Conservation (phyloP, 208 protist genomes). For the Naegleria gruberi region DNA sequence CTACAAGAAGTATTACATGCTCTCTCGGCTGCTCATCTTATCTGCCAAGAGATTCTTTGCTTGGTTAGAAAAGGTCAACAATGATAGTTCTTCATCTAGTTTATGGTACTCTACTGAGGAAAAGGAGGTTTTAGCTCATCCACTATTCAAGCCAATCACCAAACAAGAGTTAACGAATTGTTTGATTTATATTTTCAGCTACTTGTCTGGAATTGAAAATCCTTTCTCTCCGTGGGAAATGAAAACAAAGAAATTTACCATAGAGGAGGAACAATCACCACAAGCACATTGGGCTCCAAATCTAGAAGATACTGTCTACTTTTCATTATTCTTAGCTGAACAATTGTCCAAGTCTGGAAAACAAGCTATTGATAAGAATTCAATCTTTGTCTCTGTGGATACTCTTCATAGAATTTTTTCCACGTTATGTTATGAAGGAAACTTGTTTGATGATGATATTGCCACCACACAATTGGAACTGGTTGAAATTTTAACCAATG, state of each 20-base stretch:
- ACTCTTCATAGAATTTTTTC: slow-evolving; percentile 11
- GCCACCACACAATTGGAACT: neutral
- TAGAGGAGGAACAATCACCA: neutral
- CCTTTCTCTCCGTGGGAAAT: slow-evolving; percentile 8
- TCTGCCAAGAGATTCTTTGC: neutral
- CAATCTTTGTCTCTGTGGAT: neutral
- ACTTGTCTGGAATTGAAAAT: neutral
- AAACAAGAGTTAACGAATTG: neutral
- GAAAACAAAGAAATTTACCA: neutral
- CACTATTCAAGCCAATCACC: neutral
- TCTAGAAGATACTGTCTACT: neutral
- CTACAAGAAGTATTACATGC: neutral
- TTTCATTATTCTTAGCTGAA: neutral
- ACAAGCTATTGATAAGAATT: neutral
- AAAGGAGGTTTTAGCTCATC: neutral
- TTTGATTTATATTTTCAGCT: neutral
- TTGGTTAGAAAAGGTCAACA: neutral
- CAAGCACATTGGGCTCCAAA: neutral
- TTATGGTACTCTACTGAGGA: neutral
- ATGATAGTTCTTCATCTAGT: neutral
- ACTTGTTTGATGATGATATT: neutral
- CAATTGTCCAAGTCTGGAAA: neutral
- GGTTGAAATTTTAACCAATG: neutral
- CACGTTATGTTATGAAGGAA: neutral
- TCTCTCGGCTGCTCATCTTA: neutral